Conservation (phyloP, 1,284 basidiomycete genomes). For the Jaminaea rosea region DNA sequence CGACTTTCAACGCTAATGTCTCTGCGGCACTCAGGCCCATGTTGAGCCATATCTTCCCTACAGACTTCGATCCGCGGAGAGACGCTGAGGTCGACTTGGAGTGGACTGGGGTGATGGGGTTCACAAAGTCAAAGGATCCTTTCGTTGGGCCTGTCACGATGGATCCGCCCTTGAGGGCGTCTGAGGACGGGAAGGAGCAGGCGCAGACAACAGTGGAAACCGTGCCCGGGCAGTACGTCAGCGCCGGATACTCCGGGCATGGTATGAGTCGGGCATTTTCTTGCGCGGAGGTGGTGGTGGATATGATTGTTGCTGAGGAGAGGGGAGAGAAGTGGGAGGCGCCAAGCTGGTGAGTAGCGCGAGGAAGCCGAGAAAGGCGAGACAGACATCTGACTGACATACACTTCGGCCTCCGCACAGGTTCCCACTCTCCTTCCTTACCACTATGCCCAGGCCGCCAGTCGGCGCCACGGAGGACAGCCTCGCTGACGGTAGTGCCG, state of each 20-base stretch:
- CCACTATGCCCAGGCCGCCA: neutral
- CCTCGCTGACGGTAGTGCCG: neutral
- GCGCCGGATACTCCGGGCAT: conserved; percentile 67
- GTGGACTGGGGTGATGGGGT: conserved; percentile 77
- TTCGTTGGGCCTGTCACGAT: conserved; percentile 52
- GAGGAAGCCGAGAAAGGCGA: no score
- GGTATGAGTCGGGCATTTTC: conserved; percentile 63
- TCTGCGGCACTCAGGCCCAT: conserved; percentile 35
- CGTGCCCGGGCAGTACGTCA: conserved; percentile 58
- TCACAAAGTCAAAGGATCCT: conserved; percentile 59
- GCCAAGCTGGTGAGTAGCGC: conserved; percentile 53
- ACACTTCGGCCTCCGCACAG: conserved; percentile 47
- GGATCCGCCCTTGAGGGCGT: neutral
- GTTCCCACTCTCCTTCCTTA: conserved; percentile 51
- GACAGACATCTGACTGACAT: conserved; percentile 31
- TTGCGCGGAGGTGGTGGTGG: conserved; percentile 61
- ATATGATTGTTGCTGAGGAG: conserved; percentile 59
- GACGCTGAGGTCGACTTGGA: conserved; percentile 51
- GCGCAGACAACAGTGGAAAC: conserved; percentile 7
- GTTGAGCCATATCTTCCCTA: conserved; percentile 48
- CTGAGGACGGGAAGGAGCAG: conserved; percentile 8
- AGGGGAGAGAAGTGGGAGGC: conserved; percentile 51
- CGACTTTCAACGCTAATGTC: conserved; percentile 52
- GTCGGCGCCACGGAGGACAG: neutral
- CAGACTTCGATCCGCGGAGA: conserved; percentile 51